Base-by-base conservation (phyloP, 1,284 basidiomycete genomes). In the Ustilago trichophora region DNA sequence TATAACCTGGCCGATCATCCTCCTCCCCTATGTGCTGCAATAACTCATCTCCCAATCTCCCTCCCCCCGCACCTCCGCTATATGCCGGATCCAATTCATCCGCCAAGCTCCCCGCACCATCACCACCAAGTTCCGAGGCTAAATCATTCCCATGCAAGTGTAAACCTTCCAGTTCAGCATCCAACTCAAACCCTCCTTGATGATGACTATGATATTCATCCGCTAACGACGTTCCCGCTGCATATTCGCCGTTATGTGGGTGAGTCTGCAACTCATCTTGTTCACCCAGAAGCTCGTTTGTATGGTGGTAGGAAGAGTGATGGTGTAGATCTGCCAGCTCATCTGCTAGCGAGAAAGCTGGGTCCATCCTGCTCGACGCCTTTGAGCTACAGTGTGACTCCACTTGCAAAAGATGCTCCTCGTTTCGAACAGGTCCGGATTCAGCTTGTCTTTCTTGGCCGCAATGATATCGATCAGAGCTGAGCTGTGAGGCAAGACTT, bases 321-420 rank as follows among this genome's bases (percentile, higher is more conserved):
- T 26, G 26, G 13, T 29, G 19, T 3, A 37, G 16, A 6, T 41
- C 49, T 1, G 40, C 46, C 12, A 63, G 41, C 38, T 69, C 59
- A 41, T 58, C 59, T 0, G 58, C 58, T 12, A 63, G 47, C 22
- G 59, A 63, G 22, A 69, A 69, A 0, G 66, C 55, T 21, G 66
- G 66, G 43, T 69, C 66, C 66, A 69, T 69, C 37, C 4, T 47
- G 27, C 3, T 6, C 27, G 8, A 7, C 7, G 13, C 13, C 27
- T 29, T 10, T 36, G n/a, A n/a, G 18, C 19, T 36, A n/a, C n/a
- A n/a, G n/a, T n/a, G n/a, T n/a, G n/a, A n/a, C n/a, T n/a, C n/a
- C n/a, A n/a, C n/a, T n/a, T n/a, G n/a, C n/a, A n/a, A n/a, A n/a
- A n/a, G n/a, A n/a, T n/a, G n/a, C n/a, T n/a, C n/a, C n/a, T n/a